Evolutionary conservation across 768 basidiomycete genomes (phyloP), one percentile per base, ranked within the genome.

Genomic region (Omphalotus guepiniiformis): DNA sequence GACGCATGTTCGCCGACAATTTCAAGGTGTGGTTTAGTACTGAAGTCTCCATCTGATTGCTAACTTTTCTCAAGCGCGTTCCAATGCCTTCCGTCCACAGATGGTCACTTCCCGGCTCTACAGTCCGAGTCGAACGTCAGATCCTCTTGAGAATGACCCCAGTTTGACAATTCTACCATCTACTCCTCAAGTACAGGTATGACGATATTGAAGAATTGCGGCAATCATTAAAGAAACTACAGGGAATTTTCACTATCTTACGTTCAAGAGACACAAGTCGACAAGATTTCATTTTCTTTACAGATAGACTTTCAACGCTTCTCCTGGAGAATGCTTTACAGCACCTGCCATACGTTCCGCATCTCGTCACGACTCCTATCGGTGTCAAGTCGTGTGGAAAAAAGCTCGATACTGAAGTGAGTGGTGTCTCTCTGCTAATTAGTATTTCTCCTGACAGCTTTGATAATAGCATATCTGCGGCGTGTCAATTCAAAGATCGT

Each of bases 231-330:
- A 4, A 40, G 22, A 9, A 29, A 13, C 11, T 36, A 6, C 53
- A 95, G 91, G 93, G 93, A 0, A 93, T 97, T 5, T 86, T 85
- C 61, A 97, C 95, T 0, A 83, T 88, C 21, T 59, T 99, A 18
- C 78, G 95, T 6, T 84, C 92, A 55, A 70, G 68, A 47, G 74
- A 67, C n/a, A 85, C 88, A 0, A 68, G 68, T 11, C 73, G 83
- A 15, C 88, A 88, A 55, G 93, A 97, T 59, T 98, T 97, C 58
- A 83, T 97, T 30, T 95, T 96, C 71, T 93, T 92, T 59, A 80
- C 81, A 0, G 93, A 96, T 61, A 78, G 95, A 15, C 69, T 98
- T 2, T 80, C 94, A 0, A 93, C 90, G 0, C 65, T 91, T 16
- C 66, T 98, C 19, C 80, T 89, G 4, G 95, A 98, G 64, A 76